Evolutionary conservation across 306 rosid genomes (phyloP).

Genomic region (Mimosa bimucronata): DNA sequence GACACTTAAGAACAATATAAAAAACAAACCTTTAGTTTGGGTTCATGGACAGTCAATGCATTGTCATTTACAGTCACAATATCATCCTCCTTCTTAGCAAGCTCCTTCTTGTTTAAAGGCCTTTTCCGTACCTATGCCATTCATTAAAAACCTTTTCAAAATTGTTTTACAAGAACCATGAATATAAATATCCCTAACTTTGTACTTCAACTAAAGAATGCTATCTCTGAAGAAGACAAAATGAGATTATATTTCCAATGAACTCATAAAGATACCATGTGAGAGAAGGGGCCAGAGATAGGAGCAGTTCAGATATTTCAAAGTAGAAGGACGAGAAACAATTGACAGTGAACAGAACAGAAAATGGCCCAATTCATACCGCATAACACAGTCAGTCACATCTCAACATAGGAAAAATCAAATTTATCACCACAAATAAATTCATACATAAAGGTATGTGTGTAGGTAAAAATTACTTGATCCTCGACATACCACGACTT

Average conservation of each 20-base stretch:
- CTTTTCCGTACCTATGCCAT: constrained; percentile 86
- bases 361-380: neutral
- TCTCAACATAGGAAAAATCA: constrained; percentile 20
- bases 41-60: constrained; percentile 84
- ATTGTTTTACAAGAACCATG: neutral
- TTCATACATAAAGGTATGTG: constrained; percentile 16
- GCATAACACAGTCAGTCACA: neutral
- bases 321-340: neutral
- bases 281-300: neutral
- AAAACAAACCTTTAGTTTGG: constrained; percentile 78
- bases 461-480: constrained; percentile 13
- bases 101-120: constrained; percentile 95
- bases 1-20: constrained; percentile 27
- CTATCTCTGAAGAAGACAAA: neutral
- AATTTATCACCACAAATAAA: constrained; percentile 14
- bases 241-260: neutral
- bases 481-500: constrained; percentile 88
- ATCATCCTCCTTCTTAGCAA: constrained; percentile 93
- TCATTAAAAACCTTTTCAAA: constrained; percentile 33
- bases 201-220: too few species aligned
- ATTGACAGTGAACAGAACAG: constrained; percentile 13
- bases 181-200: constrained; percentile 13
- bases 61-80: constrained; percentile 75
- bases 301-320: neutral
- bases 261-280: neutral